Evolutionary conservation across 2,329 filamentous ascomycete genomes (phyloP), one percentile per base, ranked within the genome.

Genomic region (Sclerotinia trifoliorum): DNA sequence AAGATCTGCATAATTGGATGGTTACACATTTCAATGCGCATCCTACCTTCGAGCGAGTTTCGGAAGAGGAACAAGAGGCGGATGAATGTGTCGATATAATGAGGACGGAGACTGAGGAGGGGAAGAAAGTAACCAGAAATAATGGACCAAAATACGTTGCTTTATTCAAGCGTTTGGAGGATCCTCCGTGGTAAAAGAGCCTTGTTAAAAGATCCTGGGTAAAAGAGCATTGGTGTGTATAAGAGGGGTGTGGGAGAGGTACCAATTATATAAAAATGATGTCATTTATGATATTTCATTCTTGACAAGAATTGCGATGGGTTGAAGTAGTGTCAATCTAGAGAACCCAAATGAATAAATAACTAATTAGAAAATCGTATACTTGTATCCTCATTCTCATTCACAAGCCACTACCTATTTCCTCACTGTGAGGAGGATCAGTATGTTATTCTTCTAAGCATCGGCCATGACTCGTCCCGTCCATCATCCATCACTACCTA

Each of bases 1-100:
- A 96, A 80, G 93, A 97, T 76, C 82, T 99, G 78, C 93, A 97
- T 78, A 81, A 88, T 74, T 98, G 94, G 94, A 97, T 98, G 89
- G 89, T 94, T 65, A 85, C 86, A 77, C 93, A 97, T 80, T 90
- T 98, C 74, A 87, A 90, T 67, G 86, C 84, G 39, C 91, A 94
- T 77, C 88, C 88, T 21, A 86, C 91, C 60, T 98, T 96, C 79
- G 90, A 93, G 80, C 83, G 92, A 70, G 83, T 97, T 5, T 74
- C 84, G 0, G 86, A 88, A 70, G 86, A 87, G 70, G 90, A 92
- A 71, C 83, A 87, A 73, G 87, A 89, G 68, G 82, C 80, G 42
- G 90, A 94, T 77, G 83, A 87, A 71, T 93, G 90, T 77, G 90
- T 94, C 8, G 80, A 80, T 68, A 83, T 91, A 66, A 96, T 95